phyloP scores from a whole-genome alignment of 176 grass and related monocot species.

The Secale cereale region DNA sequence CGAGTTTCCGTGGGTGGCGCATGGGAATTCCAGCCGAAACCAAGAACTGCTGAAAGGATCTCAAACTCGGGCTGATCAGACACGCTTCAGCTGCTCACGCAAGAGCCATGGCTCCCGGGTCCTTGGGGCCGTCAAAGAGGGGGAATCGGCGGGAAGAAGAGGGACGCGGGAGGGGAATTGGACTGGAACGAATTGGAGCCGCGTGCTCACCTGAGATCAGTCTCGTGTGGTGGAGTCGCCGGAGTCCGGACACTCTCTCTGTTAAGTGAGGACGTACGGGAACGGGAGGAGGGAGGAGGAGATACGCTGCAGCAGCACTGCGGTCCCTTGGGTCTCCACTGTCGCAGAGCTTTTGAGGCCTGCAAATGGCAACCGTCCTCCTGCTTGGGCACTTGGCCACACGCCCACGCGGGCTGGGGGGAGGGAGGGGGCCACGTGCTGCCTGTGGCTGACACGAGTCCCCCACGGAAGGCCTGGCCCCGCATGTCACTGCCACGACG shows the following conservation, averaged over 20 bases:
- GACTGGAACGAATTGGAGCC: not conserved
- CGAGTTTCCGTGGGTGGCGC: too few species aligned
- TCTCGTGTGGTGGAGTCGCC: not conserved
- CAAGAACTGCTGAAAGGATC: not conserved
- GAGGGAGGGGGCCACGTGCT: not conserved
- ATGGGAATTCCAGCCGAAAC: not conserved
- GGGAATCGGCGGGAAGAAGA: not conserved
- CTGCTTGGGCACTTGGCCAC: not conserved
- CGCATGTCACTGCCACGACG: not conserved
- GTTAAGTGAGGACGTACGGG: not conserved
- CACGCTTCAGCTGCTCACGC: not conserved
- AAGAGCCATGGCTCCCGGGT: not conserved
- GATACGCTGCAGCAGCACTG: not conserved
- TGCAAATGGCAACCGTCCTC: not conserved
- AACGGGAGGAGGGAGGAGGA: not conserved
- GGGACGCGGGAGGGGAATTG: not conserved
- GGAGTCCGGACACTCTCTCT: too few species aligned
- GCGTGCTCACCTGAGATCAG: constrained; percentile 27
- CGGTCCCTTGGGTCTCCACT: not conserved
- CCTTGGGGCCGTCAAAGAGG: not conserved
- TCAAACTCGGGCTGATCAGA: not conserved
- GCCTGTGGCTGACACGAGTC: not conserved
- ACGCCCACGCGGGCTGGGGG: not conserved
- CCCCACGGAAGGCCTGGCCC: not conserved
- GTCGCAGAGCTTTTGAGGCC: not conserved